phyloP scores from a whole-genome alignment of 345 rosid species.

The Hibiscus syriacus region DNA sequence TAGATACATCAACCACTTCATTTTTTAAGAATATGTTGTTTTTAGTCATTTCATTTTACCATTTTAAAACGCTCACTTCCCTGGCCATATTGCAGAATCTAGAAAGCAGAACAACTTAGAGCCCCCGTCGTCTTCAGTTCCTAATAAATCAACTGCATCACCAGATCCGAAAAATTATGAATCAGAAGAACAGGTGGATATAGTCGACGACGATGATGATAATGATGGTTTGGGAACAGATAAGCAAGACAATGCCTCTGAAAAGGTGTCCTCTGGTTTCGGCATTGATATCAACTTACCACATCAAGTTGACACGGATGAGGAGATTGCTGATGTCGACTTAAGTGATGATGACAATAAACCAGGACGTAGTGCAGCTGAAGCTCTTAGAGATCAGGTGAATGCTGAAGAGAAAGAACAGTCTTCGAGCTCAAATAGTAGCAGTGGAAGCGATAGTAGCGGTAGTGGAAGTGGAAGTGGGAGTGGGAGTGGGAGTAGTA shows the following conservation, averaged over 20 bases:
- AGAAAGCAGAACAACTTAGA: conserved; percentile 22
- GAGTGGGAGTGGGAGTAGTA: conserved; percentile 36
- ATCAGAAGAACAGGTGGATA: conserved; percentile 40
- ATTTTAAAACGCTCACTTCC: background rate
- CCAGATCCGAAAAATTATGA: conserved; percentile 25
- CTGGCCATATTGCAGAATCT: conserved; percentile 21
- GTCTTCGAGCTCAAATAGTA: conserved; percentile 50
- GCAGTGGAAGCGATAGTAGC: conserved; percentile 50
- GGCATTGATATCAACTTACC: conserved; percentile 60
- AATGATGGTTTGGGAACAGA: conserved; percentile 17
- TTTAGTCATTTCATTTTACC: background rate
- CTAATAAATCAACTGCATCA: conserved; percentile 17
- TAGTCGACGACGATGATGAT: conserved; percentile 26
- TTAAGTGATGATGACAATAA: conserved; percentile 50
- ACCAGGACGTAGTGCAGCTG: conserved; percentile 65
- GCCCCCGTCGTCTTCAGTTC: conserved; percentile 6
- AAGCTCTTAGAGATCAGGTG: conserved; percentile 76
- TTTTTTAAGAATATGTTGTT: background rate
- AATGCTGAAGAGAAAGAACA: conserved; percentile 40
- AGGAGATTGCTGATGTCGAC: conserved; percentile 83
- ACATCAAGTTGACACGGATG: conserved; percentile 41
- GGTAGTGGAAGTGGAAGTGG: conserved; percentile 37
- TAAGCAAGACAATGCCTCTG: conserved; percentile 18
- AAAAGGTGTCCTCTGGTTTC: conserved; percentile 28
- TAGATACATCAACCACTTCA: background rate